Evolutionary conservation across 805 yeast species (phyloP), one percentile per base, ranked within the genome.

Genomic region (Candida pseudofarinosa): DNA sequence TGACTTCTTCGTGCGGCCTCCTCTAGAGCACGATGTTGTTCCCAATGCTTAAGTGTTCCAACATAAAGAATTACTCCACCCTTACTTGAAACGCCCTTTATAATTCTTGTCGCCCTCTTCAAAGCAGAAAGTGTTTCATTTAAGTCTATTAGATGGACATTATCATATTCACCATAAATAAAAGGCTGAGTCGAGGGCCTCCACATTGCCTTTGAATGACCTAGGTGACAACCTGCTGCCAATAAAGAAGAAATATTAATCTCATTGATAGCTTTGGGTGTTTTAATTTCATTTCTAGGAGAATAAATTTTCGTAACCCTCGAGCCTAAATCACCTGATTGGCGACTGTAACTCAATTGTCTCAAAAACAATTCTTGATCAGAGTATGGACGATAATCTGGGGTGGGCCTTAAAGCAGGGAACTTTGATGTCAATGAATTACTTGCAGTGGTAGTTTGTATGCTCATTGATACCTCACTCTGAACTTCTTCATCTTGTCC

Each of bases 171-270:
- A 42, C 98, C 99, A 57, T 84, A 84, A 36, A 91, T 76, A 61
- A 74, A 93, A 8, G 95, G 90, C 63, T 89, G 91, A 40, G 90
- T 87, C 19, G 85, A 76, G 7, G 89, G 81, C 53, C 95, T 80
- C 79, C 83, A 85, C 47, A 83, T 70, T 3, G 84, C 71, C 30
- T 80, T 83, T n/a, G 96, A 77, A 54, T 91, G 97, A 20, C 99
- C 99, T 52, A 93, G 70, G 63, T 93, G 99, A 37, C 91, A 91
- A 40, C 97, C 97, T 0, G 97, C 88, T 3, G 97, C 91, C 63
- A 91, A 62, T 41, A 93, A 73, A 44, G 80, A 80, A 23, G 88
- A 70, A 31, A 89, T 70, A 2, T 91, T 74, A 10, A 87, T 59
- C 43, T 85, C 79, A 17, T 74, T 63, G 17, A 80, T 69, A 12